Evolutionary conservation across 129 eudicot genomes (phyloP).

Genomic region (Centrapalus pauciflorus): DNA sequence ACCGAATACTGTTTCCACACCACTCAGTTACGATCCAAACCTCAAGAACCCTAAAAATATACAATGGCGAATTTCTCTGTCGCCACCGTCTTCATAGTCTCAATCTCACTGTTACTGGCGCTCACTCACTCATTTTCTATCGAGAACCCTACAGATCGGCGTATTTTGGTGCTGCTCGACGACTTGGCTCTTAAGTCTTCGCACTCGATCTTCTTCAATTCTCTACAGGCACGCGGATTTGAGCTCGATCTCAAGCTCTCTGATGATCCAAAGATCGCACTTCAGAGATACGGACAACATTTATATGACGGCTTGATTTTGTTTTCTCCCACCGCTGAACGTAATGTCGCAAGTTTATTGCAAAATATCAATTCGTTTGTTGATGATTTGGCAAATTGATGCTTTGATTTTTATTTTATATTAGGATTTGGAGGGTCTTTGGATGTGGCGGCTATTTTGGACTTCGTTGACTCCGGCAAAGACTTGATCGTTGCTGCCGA

Average conservation of each 20-base stretch:
- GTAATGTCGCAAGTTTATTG: constrained; percentile 36
- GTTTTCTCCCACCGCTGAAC: constrained; percentile 57
- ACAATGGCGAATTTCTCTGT: constrained; percentile 42
- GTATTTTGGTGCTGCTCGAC: constrained; percentile 70
- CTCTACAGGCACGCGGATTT: constrained; percentile 68
- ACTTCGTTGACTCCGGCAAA: constrained; percentile 83
- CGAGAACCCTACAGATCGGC: constrained; percentile 73
- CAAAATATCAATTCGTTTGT: background rate
- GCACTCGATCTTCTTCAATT: constrained; percentile 73
- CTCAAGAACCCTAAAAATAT: constrained; percentile 28
- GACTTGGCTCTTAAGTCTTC: constrained; percentile 72
- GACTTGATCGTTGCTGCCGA: constrained; percentile 89
- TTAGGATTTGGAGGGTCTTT: constrained; percentile 79
- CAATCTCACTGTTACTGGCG: constrained; percentile 33
- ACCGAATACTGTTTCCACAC: background rate
- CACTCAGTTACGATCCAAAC: constrained; percentile 15
- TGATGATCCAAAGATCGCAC: constrained; percentile 64
- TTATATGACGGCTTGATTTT: constrained; percentile 74
- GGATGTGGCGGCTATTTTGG: constrained; percentile 60
- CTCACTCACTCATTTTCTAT: constrained; percentile 54
- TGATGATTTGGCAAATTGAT: constrained; percentile 27
- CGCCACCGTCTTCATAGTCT: constrained; percentile 24
- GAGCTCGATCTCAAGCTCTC: constrained; percentile 78
- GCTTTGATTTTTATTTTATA: constrained; percentile 1
- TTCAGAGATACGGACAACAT: constrained; percentile 79